These are phyloP conservation scores for Cyberlindnera euphorbiiphila DNA, from an alignment of 805 yeast genomes.

Conservation along the genomic window DNA sequence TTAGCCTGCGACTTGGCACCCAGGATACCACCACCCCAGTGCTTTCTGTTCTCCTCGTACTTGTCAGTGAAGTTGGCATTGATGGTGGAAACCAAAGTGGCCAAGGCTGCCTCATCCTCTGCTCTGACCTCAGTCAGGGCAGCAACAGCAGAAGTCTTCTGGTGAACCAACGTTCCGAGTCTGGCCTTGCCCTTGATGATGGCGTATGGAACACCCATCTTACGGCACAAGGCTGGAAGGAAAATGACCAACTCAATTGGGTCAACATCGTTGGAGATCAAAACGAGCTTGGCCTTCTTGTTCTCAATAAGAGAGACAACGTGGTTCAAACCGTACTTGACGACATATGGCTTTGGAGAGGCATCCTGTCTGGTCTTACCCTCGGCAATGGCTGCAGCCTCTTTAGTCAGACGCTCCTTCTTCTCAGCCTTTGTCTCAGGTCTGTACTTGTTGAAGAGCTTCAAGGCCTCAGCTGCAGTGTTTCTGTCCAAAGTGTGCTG, in stretches of 20 bases:
- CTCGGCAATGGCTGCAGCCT: constrained; percentile 98
- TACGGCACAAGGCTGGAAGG: constrained; percentile 98
- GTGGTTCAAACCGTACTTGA: constrained; percentile 98
- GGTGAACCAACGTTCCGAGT: constrained; percentile 95
- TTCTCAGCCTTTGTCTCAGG: constrained; percentile 97
- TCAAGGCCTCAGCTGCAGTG: constrained; percentile 96
- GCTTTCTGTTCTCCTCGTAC: constrained; percentile 94
- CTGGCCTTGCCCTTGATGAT: constrained; percentile 98
- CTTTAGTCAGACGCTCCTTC: constrained; percentile 98
- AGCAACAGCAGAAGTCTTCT: constrained; percentile 96
- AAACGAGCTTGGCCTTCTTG: constrained; percentile 97
- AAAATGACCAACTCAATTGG: constrained; percentile 96
- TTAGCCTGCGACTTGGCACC: constrained; percentile 92
- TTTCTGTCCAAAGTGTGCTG: constrained; percentile 95
- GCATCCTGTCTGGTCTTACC: constrained; percentile 97
- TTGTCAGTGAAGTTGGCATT: constrained; percentile 90
- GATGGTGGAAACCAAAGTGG: constrained; percentile 81
- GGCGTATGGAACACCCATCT: constrained; percentile 99
- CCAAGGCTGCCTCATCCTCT: constrained; percentile 93
- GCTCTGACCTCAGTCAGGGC: constrained; percentile 93
- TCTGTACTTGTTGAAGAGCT: constrained; percentile 97
- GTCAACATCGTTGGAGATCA: constrained; percentile 98
- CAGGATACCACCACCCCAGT: constrained; percentile 99
- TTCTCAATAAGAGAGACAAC: constrained; percentile 95
- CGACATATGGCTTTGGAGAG: constrained; percentile 93